Conservation (phyloP, 345 rosid species). For the Eutrema japonicum region DNA sequence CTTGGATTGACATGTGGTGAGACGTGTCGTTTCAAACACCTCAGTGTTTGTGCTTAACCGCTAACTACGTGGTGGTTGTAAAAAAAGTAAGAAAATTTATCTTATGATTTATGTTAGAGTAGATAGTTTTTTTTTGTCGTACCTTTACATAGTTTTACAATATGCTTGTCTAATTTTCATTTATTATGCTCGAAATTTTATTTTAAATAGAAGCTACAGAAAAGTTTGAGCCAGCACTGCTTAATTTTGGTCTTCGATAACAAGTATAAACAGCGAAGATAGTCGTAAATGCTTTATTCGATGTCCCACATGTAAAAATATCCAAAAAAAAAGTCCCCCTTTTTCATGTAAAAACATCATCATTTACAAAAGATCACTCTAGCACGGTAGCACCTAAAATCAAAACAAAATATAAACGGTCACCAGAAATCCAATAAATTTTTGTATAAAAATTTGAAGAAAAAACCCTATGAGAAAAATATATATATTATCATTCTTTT, state of each 20-base stretch:
- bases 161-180: neutral
- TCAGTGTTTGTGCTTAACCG: conserved; percentile 18
- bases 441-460: too few relatives aligned
- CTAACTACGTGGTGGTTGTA: conserved; percentile 30
- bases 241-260: neutral
- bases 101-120: neutral
- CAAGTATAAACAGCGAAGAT: neutral
- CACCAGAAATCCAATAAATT: too few relatives aligned
- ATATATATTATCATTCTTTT: neutral
- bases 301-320: neutral
- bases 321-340: too few relatives aligned
- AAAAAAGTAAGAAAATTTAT: conserved; percentile 19
- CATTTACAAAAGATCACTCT: too few relatives aligned
- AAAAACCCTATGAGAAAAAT: neutral
- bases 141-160: neutral
- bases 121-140: too few relatives aligned
- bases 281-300: neutral
- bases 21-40: conserved; percentile 12
- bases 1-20: conserved; percentile 37
- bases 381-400: too few relatives aligned
- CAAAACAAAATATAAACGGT: too few relatives aligned
- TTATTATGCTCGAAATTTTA: too few relatives aligned
- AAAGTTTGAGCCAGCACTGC: neutral
- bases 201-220: neutral
- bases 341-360: too few relatives aligned